phyloP scores from a whole-genome alignment of 768 basidiomycete species.

The Amanita rubescens region DNA sequence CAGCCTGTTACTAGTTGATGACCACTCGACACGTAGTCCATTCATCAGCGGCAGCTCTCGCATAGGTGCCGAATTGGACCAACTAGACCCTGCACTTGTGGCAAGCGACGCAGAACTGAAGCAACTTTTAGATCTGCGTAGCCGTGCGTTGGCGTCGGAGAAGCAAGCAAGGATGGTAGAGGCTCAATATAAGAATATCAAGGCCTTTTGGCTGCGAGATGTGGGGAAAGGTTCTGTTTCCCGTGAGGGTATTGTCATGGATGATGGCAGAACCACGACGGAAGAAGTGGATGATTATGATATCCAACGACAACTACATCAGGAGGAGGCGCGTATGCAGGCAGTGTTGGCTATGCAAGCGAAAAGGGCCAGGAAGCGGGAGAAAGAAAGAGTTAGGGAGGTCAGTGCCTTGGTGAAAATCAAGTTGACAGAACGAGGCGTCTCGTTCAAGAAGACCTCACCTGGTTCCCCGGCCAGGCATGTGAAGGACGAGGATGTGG shows the following conservation, averaged over 20 bases:
- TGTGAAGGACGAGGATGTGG: neutral
- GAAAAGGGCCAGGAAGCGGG: conserved; percentile 1
- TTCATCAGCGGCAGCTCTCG: neutral
- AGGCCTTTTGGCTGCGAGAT: neutral
- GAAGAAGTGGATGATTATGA: neutral
- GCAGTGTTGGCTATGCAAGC: conserved; percentile 4
- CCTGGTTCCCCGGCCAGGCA: neutral
- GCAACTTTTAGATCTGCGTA: conserved; percentile 2
- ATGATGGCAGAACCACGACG: neutral
- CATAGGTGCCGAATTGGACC: conserved; percentile 2
- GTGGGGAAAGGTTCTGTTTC: neutral
- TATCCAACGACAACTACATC: neutral
- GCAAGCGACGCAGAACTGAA: conserved; percentile 2
- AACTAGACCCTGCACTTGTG: conserved; percentile 2
- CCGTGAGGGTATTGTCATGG: neutral
- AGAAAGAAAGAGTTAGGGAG: conserved; percentile 4
- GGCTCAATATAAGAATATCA: conserved; percentile 6
- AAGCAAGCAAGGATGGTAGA: conserved; percentile 6
- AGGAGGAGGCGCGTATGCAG: conserved; percentile 7
- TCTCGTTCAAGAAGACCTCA: neutral
- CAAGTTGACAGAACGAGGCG: conserved; percentile 2
- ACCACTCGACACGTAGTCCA: neutral
- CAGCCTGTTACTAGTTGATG: neutral
- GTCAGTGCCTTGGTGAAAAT: conserved; percentile 4
- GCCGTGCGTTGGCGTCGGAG: conserved; percentile 2